phyloP scores from a whole-genome alignment of 1,139 yeast genomes.

The Blastobotrys aristatus region DNA sequence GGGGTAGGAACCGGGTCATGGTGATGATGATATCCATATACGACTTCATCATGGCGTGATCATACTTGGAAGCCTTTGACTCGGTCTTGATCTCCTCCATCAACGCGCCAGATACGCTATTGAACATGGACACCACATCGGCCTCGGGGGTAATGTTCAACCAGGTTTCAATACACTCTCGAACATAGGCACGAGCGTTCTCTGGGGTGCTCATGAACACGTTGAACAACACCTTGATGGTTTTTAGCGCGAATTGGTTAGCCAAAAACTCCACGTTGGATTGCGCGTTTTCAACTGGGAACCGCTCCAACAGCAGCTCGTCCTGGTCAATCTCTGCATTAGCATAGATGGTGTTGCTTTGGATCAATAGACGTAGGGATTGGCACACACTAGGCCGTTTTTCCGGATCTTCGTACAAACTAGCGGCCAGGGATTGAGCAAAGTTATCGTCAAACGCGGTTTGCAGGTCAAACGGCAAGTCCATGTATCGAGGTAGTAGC shows the following conservation, averaged over 20 bases:
- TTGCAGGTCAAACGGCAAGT: conserved; percentile 70
- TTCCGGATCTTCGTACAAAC: conserved; percentile 68
- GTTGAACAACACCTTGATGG: conserved; percentile 83
- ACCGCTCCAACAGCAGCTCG: conserved; percentile 54
- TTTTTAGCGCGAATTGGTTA: conserved; percentile 57
- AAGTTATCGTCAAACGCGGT: conserved; percentile 64
- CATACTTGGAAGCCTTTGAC: conserved; percentile 26
- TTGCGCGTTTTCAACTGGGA: conserved; percentile 53
- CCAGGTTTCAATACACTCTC: conserved; percentile 81
- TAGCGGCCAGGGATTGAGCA: conserved; percentile 70
- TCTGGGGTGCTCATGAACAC: conserved; percentile 84
- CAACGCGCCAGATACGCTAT: conserved; percentile 76
- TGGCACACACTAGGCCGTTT: conserved; percentile 77
- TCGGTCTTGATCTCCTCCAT: conserved; percentile 61
- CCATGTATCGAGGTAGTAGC: conserved; percentile 81
- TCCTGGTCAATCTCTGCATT: conserved; percentile 54
- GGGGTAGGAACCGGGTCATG: conserved; percentile 79
- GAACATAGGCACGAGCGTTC: conserved; percentile 74
- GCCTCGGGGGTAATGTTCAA: conserved; percentile 62
- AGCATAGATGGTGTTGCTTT: conserved; percentile 52
- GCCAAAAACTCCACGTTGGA: conserved; percentile 59
- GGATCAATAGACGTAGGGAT: conserved; percentile 71
- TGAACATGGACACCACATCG: conserved; percentile 71
- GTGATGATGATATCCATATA: conserved; percentile 88
- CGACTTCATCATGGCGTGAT: conserved; percentile 60